Percentiles rank a stretch among this genome's conserved stretches.
phyloP scores from a whole-genome alignment of 2,329 filamentous ascomycete species.

The Cladosporium sp. region DNA sequence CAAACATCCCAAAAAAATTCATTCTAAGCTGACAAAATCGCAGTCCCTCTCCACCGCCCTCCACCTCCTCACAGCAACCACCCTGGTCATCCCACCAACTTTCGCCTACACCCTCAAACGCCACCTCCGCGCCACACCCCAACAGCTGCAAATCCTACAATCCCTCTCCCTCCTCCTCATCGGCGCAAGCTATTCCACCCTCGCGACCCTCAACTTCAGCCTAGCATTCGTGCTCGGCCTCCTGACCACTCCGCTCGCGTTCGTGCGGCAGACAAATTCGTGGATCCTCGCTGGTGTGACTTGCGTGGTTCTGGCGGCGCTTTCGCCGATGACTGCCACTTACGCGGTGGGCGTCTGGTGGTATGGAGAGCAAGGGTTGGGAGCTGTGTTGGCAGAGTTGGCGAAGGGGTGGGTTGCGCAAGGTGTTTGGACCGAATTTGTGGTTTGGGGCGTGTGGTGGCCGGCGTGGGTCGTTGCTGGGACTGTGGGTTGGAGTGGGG shows the following conservation, averaged over 20 bases:
- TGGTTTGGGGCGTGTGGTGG: constrained; percentile 32
- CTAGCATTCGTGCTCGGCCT: constrained; percentile 82
- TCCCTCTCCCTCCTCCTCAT: constrained; percentile 89
- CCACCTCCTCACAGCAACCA: constrained; percentile 42
- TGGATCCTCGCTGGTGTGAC: neutral
- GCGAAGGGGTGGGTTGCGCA: constrained; percentile 30
- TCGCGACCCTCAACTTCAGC: constrained; percentile 94
- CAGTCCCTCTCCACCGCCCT: constrained; percentile 38
- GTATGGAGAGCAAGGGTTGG: constrained; percentile 14
- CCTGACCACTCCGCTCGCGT: constrained; percentile 73
- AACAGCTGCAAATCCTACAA: constrained; percentile 75
- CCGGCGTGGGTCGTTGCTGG: constrained; percentile 30
- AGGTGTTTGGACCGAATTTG: constrained; percentile 29
- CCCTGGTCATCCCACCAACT: constrained; percentile 29
- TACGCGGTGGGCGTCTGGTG: neutral
- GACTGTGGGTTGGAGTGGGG: constrained; percentile 21
- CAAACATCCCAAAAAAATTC: neutral
- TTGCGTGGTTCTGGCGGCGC: neutral
- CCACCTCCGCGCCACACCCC: constrained; percentile 31
- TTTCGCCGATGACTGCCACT: constrained; percentile 15
- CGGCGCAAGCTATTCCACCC: constrained; percentile 84
- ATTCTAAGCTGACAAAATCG: neutral
- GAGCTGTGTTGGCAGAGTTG: constrained; percentile 24
- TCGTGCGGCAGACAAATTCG: constrained; percentile 46
- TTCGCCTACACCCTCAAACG: constrained; percentile 17